Percentiles rank a stretch among this genome's conserved stretches.
Conservation (phyloP, 805 yeast genomes). For the Yamadazyma olivae region DNA sequence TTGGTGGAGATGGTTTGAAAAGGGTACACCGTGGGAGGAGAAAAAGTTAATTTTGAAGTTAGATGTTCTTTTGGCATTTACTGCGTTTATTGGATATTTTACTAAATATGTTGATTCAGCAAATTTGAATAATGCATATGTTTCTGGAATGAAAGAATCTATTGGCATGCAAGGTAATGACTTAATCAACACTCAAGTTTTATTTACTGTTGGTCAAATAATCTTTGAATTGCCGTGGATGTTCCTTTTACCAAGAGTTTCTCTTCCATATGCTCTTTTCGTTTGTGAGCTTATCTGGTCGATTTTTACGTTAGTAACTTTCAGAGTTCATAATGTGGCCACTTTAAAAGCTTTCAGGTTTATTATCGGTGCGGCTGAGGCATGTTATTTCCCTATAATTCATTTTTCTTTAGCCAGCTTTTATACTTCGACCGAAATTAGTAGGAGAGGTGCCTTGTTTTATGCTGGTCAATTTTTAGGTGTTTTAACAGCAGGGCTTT, state of each 20-base stretch:
- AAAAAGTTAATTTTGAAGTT: constrained; percentile 26
- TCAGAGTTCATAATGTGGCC: constrained; percentile 14
- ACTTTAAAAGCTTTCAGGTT: constrained; percentile 25
- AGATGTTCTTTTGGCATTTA: constrained; percentile 16
- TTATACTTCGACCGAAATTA: constrained; percentile 22
- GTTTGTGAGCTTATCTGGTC: constrained; percentile 18
- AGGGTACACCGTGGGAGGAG: constrained; percentile 25
- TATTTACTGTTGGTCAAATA: constrained; percentile 22
- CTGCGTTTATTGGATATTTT: constrained; percentile 11
- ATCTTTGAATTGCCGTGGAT: constrained; percentile 24
- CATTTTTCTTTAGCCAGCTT: constrained; percentile 24
- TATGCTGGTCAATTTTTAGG: constrained; percentile 31
- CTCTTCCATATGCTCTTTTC: constrained; percentile 13
- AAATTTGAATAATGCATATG: constrained; percentile 21
- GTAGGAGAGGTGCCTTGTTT: constrained; percentile 22
- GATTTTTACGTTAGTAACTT: constrained; percentile 19
- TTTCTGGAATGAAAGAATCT: constrained; percentile 31
- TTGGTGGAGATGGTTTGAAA: constrained; percentile 23
- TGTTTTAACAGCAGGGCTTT: constrained; percentile 24
- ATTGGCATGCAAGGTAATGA: constrained; percentile 27
- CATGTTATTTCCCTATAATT: constrained; percentile 23
- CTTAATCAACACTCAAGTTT: constrained; percentile 24
- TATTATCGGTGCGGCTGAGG: constrained; percentile 23
- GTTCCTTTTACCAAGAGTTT: constrained; percentile 19
- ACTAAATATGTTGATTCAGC: constrained; percentile 10